Evolutionary conservation across 371 early-diverging fungal species (phyloP), one percentile per base, ranked within the genome.

Genomic region (Fennellomyces sp.): DNA sequence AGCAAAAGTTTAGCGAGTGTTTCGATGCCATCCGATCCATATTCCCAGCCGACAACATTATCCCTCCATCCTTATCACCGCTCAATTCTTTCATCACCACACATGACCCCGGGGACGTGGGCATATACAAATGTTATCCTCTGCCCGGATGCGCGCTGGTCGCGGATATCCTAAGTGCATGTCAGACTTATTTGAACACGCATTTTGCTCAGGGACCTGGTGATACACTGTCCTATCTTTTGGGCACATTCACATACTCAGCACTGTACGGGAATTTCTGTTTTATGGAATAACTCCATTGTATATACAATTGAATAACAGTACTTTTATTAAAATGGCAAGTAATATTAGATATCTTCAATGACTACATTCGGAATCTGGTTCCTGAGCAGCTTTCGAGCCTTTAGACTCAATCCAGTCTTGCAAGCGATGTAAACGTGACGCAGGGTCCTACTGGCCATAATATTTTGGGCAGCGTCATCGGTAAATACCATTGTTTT

Each of bases 21-120:
- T 54, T 38, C 17, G 39, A 15, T 10, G 39, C 6, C 5, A 17
- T 54, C 10, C 5, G 15, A 0, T 11, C 23, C 7, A 17, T 56
- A 6, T 47, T 56, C 10, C 57, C 47, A 2, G 19, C 3, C 3
- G 57, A 56, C 31, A 39, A 56, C 23, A 27, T 27, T n/a, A 47
- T 56, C 2, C 57, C 57, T 27, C 11, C 57, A 17, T 35, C 47
- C 10, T 27, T 56, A 21, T 56, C 57, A 23, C 57, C 57, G 13
- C 31, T 56, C 13, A n/a, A 12, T n/a, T 27, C 48, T 3, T 56
- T 31, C 23, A 15, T 45, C 15, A 26, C 15, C 0, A 45, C 41
- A 3, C n/a, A 31, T 10, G 31, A 56, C 6, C 41, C 33, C 2
- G 25, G 15, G 6, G 33, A 30, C 7, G 7, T 33, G 2, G 21